Evolutionary conservation across 495 filamentous ascomycete species (phyloP).

Genomic region (Neurospora sp.): DNA sequence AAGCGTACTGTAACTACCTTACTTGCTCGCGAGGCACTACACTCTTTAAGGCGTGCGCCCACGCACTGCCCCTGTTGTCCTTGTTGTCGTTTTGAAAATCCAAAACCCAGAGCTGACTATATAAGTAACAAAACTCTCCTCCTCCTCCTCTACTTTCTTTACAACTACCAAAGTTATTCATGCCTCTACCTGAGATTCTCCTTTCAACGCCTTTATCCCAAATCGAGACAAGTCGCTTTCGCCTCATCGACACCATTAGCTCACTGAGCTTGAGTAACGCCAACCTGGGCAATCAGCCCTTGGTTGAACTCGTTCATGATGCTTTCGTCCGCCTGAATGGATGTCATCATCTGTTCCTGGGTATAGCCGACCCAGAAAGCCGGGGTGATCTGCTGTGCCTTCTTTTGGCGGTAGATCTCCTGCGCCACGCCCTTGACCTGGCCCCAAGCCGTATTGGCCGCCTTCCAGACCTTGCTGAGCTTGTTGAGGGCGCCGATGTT

Average conservation of each 20-base stretch:
- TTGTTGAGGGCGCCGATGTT: constrained; percentile 76
- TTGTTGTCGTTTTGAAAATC: neutral
- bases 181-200: neutral
- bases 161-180: neutral
- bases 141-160: neutral
- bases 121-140: neutral
- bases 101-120: neutral
- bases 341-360: constrained; percentile 45
- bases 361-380: constrained; percentile 43
- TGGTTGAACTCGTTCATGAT: constrained; percentile 44
- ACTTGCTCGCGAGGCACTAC: neutral
- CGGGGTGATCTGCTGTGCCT: constrained; percentile 39
- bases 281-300: constrained; percentile 8
- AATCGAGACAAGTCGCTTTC: neutral
- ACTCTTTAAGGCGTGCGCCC: neutral
- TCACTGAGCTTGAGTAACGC: neutral
- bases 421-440: constrained; percentile 66
- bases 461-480: constrained; percentile 65
- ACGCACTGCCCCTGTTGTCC: neutral
- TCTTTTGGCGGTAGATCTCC: constrained; percentile 50
- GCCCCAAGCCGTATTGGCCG: constrained; percentile 58
- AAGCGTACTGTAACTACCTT: constrained; percentile 1
- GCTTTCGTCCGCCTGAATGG: constrained; percentile 40
- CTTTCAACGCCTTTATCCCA: neutral
- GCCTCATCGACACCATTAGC: neutral